Evolutionary conservation across 2,329 filamentous ascomycete genomes (phyloP).

Genomic region (Claviceps maximensis): DNA sequence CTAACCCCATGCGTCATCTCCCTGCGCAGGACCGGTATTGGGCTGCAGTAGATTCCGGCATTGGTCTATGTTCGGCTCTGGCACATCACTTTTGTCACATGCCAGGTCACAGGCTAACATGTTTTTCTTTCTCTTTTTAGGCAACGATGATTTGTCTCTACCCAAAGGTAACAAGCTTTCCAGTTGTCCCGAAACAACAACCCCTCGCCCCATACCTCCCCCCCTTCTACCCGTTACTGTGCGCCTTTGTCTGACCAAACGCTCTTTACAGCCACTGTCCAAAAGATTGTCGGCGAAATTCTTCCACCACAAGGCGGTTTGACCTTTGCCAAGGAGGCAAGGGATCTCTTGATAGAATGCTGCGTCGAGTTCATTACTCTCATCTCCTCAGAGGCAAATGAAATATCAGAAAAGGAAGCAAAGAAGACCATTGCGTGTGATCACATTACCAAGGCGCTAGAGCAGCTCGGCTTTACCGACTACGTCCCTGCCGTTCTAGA

Average conservation of each 20-base stretch:
- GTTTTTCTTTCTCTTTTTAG: slow-evolving; percentile 23
- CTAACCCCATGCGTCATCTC: slow-evolving; percentile 8
- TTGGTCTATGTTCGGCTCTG: slow-evolving; percentile 1
- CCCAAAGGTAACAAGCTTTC: slow-evolving; percentile 38
- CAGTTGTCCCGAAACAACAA: too few relatives aligned
- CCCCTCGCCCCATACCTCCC: too few relatives aligned
- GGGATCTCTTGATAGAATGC: slow-evolving; percentile 92
- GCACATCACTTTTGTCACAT: background rate
- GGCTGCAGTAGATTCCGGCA: slow-evolving; percentile 12
- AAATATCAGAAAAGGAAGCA: slow-evolving; percentile 95
- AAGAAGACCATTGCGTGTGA: slow-evolving; percentile 99
- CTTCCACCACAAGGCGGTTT: slow-evolving; percentile 62
- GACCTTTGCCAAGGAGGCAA: slow-evolving; percentile 86
- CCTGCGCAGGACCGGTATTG: slow-evolving; percentile 17
- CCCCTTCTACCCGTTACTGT: background rate
- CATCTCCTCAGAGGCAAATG: slow-evolving; percentile 96
- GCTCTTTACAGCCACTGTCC: slow-evolving; percentile 44
- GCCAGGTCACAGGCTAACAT: slow-evolving; percentile 15
- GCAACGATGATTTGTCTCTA: slow-evolving; percentile 49
- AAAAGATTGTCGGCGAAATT: slow-evolving; percentile 88
- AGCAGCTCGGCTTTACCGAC: slow-evolving; percentile 82
- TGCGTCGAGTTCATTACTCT: slow-evolving; percentile 98
- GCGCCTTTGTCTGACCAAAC: slow-evolving; percentile 11
- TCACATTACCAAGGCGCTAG: slow-evolving; percentile 89
- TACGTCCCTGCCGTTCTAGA: slow-evolving; percentile 82